Base-by-base conservation (phyloP, 495 filamentous ascomycete genomes). In the Penicillium parvum region DNA sequence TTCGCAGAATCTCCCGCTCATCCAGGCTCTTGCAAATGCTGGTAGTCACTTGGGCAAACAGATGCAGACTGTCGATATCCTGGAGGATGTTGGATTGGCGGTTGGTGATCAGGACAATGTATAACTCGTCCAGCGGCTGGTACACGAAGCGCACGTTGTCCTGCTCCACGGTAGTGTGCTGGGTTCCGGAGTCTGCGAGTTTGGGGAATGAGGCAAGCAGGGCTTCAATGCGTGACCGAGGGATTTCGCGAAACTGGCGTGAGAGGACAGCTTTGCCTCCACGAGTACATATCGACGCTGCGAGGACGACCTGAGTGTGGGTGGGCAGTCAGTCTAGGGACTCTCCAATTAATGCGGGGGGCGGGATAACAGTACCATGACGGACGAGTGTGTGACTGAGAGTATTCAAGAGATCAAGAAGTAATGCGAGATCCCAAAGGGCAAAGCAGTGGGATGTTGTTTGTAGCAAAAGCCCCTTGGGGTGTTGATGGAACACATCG, bases 111-210 rank as follows among this genome's bases (percentile, higher is more conserved):
- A 98, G 83, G 40, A 98, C 90, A 79, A 98, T 96, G 77, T 97
- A 98, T 46, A 98, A 81, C 73, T 97, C 94, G 67, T 98, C 94
- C 40, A 98, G 77, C 45, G 94, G 92, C 66, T 98, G 92, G 74
- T 98, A 98, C 37, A 97, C 92, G 61, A 95, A 98, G 64, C 92
- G 92, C 53, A 98, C 92, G 76, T 95, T 96, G 74, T 98, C 92
- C 64, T 96, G 91, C 66, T 98, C 92, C 38, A 96, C 89, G 10
- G 87, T 98, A 6, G 92, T 98, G 64, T 98, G 92, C 62, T 98
- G 92, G 36, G 89, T 94, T 32, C 88, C 86, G 10, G 85, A 85
- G 65, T 95, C 90, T 43, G 91, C 89, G 42, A 96, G 88, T 65
- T 96, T 97, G 29, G 92, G 92, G 66, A 98, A 97, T 1, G 89